Conservation (phyloP, 2,329 filamentous ascomycete species). For the Aspergillus fumigatus region DNA sequence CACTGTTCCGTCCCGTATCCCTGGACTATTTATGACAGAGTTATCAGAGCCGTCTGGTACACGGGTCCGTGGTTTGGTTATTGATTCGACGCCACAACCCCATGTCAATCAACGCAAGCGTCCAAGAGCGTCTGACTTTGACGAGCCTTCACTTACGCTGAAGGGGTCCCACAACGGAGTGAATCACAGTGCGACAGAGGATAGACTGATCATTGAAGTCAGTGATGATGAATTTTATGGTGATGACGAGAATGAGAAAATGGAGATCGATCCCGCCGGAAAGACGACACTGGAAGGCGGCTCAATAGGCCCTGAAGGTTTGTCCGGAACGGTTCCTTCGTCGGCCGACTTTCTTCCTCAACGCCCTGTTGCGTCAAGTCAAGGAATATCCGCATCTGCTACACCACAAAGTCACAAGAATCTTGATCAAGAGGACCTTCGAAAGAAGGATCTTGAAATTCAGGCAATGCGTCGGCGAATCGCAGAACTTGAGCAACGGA, state of each 20-base stretch:
- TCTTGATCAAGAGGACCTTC: conserved; percentile 42
- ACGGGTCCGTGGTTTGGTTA: conserved; percentile 8
- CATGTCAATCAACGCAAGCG: conserved; percentile 46
- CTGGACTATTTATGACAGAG: conserved; percentile 49
- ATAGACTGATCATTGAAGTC: conserved; percentile 74
- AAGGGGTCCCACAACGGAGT: conserved; percentile 60
- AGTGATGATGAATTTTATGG: conserved; percentile 64
- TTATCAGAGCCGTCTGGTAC: conserved; percentile 10
- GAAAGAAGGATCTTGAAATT: conserved; percentile 47
- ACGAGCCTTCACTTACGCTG: conserved; percentile 47
- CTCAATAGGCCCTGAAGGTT: conserved; percentile 19
- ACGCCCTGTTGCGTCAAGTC: conserved; percentile 39
- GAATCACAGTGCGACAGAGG: conserved; percentile 40
- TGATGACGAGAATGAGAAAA: conserved; percentile 26
- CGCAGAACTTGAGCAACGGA: conserved; percentile 45
- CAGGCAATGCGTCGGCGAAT: conserved; percentile 46
- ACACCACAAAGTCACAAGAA: conserved; percentile 34
- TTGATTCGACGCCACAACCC: conserved; percentile 20
- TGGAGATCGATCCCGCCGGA: conserved; percentile 27
- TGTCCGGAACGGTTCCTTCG: conserved; percentile 42
- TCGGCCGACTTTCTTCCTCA: conserved; percentile 39
- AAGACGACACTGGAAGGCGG: conserved; percentile 15
- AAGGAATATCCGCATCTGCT: conserved; percentile 33
- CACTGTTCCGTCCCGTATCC: conserved; percentile 39
- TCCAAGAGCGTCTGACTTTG: conserved; percentile 66